These are phyloP conservation scores for Syzygium jambos DNA, from an alignment of 345 rosid genomes.

Conservation along the genomic window DNA sequence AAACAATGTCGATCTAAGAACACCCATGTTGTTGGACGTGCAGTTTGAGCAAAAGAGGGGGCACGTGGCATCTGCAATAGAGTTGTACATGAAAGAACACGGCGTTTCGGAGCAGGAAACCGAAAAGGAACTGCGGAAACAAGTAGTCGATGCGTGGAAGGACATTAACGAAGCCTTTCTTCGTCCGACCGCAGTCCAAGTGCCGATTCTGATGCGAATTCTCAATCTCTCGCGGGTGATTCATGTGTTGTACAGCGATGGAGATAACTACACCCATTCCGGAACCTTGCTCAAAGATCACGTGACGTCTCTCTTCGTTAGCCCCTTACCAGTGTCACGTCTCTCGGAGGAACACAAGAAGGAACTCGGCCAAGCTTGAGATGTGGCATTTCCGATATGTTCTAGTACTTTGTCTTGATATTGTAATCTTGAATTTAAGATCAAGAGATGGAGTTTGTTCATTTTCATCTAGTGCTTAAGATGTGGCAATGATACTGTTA, in stretches of 20 bases:
- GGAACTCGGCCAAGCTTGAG: not conserved
- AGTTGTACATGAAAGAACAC: not conserved
- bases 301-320: not conserved
- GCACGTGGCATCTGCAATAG: not conserved
- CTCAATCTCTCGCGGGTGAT: not conserved
- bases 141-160: not conserved
- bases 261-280: not conserved
- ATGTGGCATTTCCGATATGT: not conserved
- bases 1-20: not conserved
- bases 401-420: not conserved
- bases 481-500: not conserved
- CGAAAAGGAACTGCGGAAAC: not conserved
- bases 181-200: not conserved
- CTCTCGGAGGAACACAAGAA: not conserved
- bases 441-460: not conserved
- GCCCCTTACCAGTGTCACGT: not conserved
- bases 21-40: not conserved
- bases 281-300: not conserved
- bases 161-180: not conserved
- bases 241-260: not conserved
- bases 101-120: not conserved
- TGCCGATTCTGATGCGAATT: not conserved
- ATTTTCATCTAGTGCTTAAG: not conserved
- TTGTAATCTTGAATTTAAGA: not conserved
- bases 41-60: not conserved